Evolutionary conservation across 208 protist species (phyloP).

Genomic region (Leishmania martiniquensis): DNA sequence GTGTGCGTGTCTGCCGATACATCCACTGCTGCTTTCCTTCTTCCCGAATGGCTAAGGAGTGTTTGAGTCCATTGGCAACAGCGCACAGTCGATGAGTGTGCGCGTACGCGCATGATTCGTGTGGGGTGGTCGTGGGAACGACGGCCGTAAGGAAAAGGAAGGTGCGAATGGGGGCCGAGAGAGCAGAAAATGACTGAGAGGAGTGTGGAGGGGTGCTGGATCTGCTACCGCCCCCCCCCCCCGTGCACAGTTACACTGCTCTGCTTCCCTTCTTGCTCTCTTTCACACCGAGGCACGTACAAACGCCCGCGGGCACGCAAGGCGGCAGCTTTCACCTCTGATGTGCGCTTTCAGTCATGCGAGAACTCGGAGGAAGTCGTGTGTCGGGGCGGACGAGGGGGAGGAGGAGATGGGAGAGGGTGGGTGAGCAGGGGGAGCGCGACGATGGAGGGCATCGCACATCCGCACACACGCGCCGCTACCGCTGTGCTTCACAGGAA

Average conservation of each 20-base stretch:
- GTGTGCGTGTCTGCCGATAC: background rate
- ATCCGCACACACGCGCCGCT: background rate
- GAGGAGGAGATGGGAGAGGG: background rate
- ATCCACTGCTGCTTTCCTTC: background rate
- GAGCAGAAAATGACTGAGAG: background rate
- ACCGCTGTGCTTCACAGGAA: background rate
- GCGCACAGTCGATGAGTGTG: background rate
- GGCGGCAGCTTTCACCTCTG: background rate
- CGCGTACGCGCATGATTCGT: background rate
- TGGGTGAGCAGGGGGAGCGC: background rate
- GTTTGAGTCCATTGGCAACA: background rate
- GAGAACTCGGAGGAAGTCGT: background rate
- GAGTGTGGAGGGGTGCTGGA: background rate
- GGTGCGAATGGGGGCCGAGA: background rate
- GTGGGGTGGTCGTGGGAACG: background rate
- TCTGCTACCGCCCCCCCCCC: background rate
- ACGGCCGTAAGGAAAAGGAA: background rate
- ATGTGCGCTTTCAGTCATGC: background rate
- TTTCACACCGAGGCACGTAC: background rate
- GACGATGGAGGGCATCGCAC: background rate
- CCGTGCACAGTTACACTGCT: background rate
- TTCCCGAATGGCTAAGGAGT: background rate
- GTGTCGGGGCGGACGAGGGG: conserved; percentile 7
- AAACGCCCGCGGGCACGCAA: background rate
- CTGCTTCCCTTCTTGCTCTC: background rate